Evolutionary conservation across 2,329 filamentous ascomycete species (phyloP), one percentile per base, ranked within the genome.

Genomic region (Curvularia hawaiiensis): DNA sequence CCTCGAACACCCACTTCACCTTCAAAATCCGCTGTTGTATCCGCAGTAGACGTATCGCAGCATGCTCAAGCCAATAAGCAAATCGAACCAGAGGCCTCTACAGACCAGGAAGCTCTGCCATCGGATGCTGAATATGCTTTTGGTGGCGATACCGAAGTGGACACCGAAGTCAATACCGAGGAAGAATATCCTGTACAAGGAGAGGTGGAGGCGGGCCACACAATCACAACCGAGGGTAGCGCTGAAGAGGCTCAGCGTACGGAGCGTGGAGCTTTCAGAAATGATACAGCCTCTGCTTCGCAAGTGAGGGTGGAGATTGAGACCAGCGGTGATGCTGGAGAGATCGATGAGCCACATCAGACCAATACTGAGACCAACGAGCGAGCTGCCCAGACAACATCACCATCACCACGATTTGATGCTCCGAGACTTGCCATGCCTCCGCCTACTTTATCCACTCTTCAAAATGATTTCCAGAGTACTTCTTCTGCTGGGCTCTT

Each of bases 111-210:
- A 9, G 39, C 9, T 3, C 9, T 28, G 28, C 11, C 26, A 14
- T 20, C 31, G 20, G 24, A 89, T 4, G 83, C 87, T 66, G 80
- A 79, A 20, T 75, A 81, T 64, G 63, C 66, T 26, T 66, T 68
- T 52, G 67, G 64, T 30, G 70, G 67, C 11, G 72, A 74, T 44
- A 72, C 72, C 1, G 68, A 72, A 46, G 58, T 66, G 11, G 69
- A 73, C 14, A 73, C 69, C 1, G 65, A 69, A 43, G 58, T 62
- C 7, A 62, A 61, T 16, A 60, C 61, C 14, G 61, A 62, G 24
- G 61, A 65, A 38, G 66, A 64, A 18, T 56, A 55, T 3, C 51
- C 50, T 22, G 52, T 38, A 9, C 53, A 54, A 30, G 57, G 56
- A 6, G 41, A 56, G 7, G 43, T 38, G n/a, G 62, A 65, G 11